These are phyloP conservation scores for Neurospora sp. DNA, from an alignment of 495 filamentous ascomycete species.

Conservation along the genomic window DNA sequence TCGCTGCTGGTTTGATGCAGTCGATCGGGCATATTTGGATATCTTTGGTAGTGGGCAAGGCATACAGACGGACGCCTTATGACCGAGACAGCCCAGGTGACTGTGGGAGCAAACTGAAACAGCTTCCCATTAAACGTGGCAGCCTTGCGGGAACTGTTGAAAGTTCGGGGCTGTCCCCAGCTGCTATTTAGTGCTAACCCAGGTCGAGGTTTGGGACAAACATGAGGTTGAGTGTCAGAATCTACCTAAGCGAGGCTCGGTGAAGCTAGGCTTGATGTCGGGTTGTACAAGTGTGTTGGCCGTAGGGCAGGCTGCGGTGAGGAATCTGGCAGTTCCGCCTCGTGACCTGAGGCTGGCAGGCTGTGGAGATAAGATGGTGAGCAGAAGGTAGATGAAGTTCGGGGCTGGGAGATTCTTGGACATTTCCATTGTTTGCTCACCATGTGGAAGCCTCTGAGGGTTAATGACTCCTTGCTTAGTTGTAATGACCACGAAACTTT, in stretches of 20 bases:
- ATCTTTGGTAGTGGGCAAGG: neutral
- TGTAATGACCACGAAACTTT: neutral
- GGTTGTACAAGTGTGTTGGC: neutral
- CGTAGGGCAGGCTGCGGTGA: neutral
- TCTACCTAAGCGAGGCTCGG: neutral
- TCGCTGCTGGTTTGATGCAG: neutral
- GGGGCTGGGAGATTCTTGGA: neutral
- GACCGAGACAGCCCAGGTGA: neutral
- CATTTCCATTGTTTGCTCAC: neutral
- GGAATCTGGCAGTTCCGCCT: neutral
- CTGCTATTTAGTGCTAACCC: neutral
- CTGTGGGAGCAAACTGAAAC: neutral
- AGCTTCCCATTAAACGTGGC: neutral
- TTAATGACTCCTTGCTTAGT: neutral
- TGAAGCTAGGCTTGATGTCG: neutral
- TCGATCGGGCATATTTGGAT: neutral
- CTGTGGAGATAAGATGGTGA: neutral
- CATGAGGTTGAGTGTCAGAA: neutral
- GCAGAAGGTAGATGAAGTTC: no score
- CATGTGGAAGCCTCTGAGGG: neutral
- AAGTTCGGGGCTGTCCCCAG: neutral
- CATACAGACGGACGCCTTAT: neutral
- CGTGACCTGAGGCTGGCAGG: neutral
- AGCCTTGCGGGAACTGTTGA: neutral
- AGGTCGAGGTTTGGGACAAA: neutral